Evolutionary conservation across 768 basidiomycete species (phyloP), one percentile per base, ranked within the genome.

Genomic region (Albatrellus ellisii): DNA sequence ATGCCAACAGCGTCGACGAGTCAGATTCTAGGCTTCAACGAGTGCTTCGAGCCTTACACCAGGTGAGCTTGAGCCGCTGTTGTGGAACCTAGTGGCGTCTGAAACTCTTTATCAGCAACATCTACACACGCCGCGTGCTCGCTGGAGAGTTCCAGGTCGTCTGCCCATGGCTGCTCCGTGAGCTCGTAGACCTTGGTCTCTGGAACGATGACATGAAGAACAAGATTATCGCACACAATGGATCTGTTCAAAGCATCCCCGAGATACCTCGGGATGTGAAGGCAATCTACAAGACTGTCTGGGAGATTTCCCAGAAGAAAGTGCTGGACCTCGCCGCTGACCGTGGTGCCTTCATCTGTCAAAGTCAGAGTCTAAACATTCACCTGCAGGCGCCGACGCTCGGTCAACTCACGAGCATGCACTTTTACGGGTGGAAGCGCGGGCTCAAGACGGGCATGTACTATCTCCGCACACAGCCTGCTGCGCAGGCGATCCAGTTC

Each of bases 161-260:
- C 46, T 95, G 91, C 67, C 95, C 95, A 0, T 98, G 95, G 95
- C 74, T 99, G 39, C 76, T 99, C n/a, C 80, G 90, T 44, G 95
- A 99, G 52, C 83, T 99, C 44, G 94, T 97, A 52, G 87, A 94
- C 51, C 84, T 82, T 42, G 81, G 81, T 26, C 75, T 98, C 6
- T 99, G 95, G 95, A 76, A 97, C 54, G 94, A 99, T 56, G 77
- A 86, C 59, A 98, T 98, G 94, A 95, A 94, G 75, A 92, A 97
- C 66, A 82, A 87, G 73, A 90, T 99, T 62, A 98, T 99, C 52
- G 95, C 95, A 11, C 84, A 94, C 64, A 84, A 90, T 54, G 94
- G 84, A 21, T 85, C 82, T 5, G 61, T 86, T 21, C 89, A 94
- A 59, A 86, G 77, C 58, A 89, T 97, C 51, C 80, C 87, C 21